These are phyloP conservation scores for Dothideomycetes sp. DNA, from an alignment of 2,329 filamentous ascomycete genomes.

Conservation along the genomic window DNA sequence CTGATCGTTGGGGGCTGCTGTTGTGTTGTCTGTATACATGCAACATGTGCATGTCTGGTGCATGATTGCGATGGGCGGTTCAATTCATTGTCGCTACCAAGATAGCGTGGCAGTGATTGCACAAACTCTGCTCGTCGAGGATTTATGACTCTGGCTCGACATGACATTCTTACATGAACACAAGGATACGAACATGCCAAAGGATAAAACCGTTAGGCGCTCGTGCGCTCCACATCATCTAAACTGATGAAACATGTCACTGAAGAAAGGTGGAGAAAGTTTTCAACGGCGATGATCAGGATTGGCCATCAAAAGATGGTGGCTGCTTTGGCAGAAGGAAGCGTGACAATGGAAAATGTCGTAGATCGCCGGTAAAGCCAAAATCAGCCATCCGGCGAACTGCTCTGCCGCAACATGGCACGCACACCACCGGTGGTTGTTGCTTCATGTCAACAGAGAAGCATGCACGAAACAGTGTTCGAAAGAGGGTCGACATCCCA, in stretches of 20 bases:
- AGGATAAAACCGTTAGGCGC: constrained; percentile 3
- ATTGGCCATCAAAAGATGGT: constrained; percentile 2
- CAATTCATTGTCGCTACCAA: not conserved
- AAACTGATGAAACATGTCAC: constrained; percentile 11
- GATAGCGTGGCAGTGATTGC: not conserved
- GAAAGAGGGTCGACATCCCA: too few species aligned
- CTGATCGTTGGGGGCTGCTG: not conserved
- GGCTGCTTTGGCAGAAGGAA: too few species aligned
- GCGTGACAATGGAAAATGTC: constrained; percentile 1
- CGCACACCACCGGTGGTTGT: not conserved
- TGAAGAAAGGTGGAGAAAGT: constrained; percentile 8
- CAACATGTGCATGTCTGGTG: constrained; percentile 9
- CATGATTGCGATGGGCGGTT: not conserved
- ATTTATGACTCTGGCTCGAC: too few species aligned
- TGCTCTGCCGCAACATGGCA: not conserved
- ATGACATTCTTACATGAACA: too few species aligned
- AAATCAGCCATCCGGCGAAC: constrained; percentile 4
- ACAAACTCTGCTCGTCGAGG: not conserved
- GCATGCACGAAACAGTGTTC: too few species aligned
- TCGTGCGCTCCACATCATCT: constrained; percentile 10
- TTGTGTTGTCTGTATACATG: constrained; percentile 7
- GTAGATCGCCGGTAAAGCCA: constrained; percentile 9
- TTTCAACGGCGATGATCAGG: not conserved
- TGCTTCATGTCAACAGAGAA: too few species aligned
- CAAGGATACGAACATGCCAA: not conserved